Conservation (phyloP, 257 asterid genomes). For the Gardenia jasminoides region DNA sequence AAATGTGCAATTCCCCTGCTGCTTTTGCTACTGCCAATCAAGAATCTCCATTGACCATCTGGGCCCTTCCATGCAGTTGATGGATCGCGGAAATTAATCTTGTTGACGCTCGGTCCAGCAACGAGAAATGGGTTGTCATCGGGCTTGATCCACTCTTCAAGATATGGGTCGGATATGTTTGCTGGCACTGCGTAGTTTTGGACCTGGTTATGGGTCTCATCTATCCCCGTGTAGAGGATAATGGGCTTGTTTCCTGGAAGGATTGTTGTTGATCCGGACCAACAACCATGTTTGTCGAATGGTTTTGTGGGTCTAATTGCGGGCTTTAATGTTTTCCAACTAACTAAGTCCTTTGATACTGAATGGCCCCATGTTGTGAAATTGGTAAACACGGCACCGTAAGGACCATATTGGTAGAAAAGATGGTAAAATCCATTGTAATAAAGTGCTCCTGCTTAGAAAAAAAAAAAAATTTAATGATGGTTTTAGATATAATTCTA, state of each 20-base stretch:
- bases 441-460: slow-evolving; percentile 40
- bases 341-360: slow-evolving; percentile 41
- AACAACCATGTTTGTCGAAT: slow-evolving; percentile 41
- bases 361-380: slow-evolving; percentile 50
- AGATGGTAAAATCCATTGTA: slow-evolving; percentile 51
- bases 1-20: slow-evolving; percentile 33
- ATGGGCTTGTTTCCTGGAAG: slow-evolving; percentile 40
- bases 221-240: slow-evolving; percentile 50
- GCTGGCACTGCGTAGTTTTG: slow-evolving; percentile 52
- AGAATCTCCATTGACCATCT: slow-evolving; percentile 44
- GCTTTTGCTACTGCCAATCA: slow-evolving; percentile 26
- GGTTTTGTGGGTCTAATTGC: slow-evolving; percentile 39
- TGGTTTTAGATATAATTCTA: too few species aligned
- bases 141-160: slow-evolving; percentile 46
- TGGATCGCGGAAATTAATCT: slow-evolving; percentile 50
- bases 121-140: slow-evolving; percentile 38
- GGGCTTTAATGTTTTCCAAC: slow-evolving; percentile 38
- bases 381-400: slow-evolving; percentile 47
- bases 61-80: slow-evolving; percentile 48
- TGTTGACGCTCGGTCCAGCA: slow-evolving; percentile 22
- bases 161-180: slow-evolving; percentile 42
- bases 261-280: slow-evolving; percentile 57
- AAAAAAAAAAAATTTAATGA: too few species aligned
- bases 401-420: slow-evolving; percentile 48
- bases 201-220: slow-evolving; percentile 33